Base-by-base conservation (phyloP, 2,329 filamentous ascomycete species). In the Alternaria arborescens region DNA sequence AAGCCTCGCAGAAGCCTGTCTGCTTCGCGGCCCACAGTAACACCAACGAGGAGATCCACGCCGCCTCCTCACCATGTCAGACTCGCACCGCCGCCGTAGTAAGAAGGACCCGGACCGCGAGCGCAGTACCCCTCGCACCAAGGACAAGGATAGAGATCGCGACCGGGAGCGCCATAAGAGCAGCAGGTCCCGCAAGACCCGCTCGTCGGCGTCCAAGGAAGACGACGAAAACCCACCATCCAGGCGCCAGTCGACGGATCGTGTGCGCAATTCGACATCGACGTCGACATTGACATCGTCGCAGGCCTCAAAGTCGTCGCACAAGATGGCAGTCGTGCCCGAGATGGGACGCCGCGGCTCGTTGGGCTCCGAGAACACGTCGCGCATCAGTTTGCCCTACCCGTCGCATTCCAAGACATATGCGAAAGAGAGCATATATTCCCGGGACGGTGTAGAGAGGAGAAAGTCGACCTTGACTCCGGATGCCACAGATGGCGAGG, bases 351-450 rank as follows among this genome's bases (percentile, higher is more conserved):
- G 82, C 4, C 75, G 82, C 28, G 62, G 65, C 44, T 75, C 72
- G 22, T 55, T 76, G 52, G 70, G 70, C 65, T 78, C 77, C 32
- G 68, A 70, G 20, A 78, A 74, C 61, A 76, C 72, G 10, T 78
- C 80, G 41, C 71, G 77, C 52, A 71, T 78, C 38, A 78, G 76
- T 64, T 70, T 91, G 42, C 90, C 92, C 7, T 97, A 97, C 75
- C 92, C 93, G 2, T 85, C 86, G 11, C 93, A 96, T 79, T 95
- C 91, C 80, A 97, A 96, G 80, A 91, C 91, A 12, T 92, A 97
- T 78, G 96, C 93, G 83, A 95, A 93, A 78, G 94, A 97, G 81
- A 87, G 88, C 44, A 87, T 97, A 55, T 85, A 87, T 66, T 89
- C 87, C 73, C 83, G 77, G 52, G 81, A 82, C 36, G 77, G 79